A percentile compares a stretch with the other conserved stretches of the same genome.
These are phyloP conservation scores for Talaromyces sp. DNA, from an alignment of 2,329 filamentous ascomycete species.

Conservation along the genomic window DNA sequence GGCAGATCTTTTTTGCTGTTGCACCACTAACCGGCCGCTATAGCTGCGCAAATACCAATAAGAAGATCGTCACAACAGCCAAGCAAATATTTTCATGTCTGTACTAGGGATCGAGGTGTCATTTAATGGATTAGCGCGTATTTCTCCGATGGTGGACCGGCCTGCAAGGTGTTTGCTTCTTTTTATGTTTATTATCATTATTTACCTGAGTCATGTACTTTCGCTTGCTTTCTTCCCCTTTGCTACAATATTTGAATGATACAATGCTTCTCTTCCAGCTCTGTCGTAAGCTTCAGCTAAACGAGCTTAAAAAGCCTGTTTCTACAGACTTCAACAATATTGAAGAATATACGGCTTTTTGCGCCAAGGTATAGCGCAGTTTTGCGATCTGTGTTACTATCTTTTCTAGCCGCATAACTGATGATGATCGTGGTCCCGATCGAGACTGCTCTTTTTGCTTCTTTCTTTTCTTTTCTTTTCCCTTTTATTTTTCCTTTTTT, in stretches of 20 bases:
- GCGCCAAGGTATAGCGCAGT: no score
- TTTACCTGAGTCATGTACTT: neutral
- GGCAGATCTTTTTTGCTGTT: neutral
- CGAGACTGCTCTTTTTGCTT: neutral
- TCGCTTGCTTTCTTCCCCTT: neutral
- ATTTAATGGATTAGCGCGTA: neutral
- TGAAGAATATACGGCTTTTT: neutral
- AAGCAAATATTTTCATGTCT: neutral
- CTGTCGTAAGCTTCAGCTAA: neutral
- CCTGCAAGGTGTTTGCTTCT: neutral
- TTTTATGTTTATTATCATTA: neutral
- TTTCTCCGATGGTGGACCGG: neutral
- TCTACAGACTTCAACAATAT: neutral
- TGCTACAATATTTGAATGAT: neutral
- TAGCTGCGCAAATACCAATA: conserved; percentile 32
- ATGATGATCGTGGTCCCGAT: neutral
- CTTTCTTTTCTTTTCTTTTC: neutral
- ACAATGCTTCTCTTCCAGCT: neutral
- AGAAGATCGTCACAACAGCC: neutral
- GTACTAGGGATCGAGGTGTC: neutral
- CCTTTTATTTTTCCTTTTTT: neutral
- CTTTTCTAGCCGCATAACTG: neutral
- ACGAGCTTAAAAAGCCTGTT: neutral
- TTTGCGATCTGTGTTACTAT: neutral
- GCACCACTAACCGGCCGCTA: neutral